Base-by-base conservation (phyloP, 108 stramenopile species). In the Fistulifera pelliculosa region DNA sequence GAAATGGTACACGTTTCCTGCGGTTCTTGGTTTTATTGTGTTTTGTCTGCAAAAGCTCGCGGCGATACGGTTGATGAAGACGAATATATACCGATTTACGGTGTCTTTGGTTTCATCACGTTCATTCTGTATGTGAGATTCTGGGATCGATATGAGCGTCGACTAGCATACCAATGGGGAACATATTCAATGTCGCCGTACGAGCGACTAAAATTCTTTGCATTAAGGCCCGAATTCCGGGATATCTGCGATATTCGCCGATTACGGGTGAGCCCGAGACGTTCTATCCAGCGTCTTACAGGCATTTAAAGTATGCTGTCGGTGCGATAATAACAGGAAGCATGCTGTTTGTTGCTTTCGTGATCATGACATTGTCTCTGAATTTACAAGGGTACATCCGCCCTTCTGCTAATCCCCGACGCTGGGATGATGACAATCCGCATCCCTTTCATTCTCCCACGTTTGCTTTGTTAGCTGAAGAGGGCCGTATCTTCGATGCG, bases 331-430 rank as follows among this genome's bases (percentile, higher is more conserved):
- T 85, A 42, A 87, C 86, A 8, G 13, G 41, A n/a, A 19, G 59
- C 22, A 66, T 87, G 66, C 58, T 92, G 14, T 41, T 35, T 16
- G 62, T 76, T 5, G 83, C 90, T 28, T 76, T 80, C 55, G 39
- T 60, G 14, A 53, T 87, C 15, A 92, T 92, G 90, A 71, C 83
- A 43, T 52, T 85, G 16, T 75, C 70, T 22, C 62, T 92, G 47
- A 92, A 92, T 54, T 24, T 87, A 26, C 90, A 92, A 66, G 90
- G 87, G 8, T 81, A 71, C 58, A 83, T 87, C 52, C 66, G 58
- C 26, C 72, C 66, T 23, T 60, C 70, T 40, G 35, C 38, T n/a
- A 78, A 75, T 50, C 53, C 60, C 38, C 58, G 66, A 39, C 49
- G 58, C 0, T 82, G 78, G 65, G 64, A 71, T 38, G 57, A 64